Base-by-base conservation (phyloP, 1,284 basidiomycete genomes). In the Trametes hirsuta region DNA sequence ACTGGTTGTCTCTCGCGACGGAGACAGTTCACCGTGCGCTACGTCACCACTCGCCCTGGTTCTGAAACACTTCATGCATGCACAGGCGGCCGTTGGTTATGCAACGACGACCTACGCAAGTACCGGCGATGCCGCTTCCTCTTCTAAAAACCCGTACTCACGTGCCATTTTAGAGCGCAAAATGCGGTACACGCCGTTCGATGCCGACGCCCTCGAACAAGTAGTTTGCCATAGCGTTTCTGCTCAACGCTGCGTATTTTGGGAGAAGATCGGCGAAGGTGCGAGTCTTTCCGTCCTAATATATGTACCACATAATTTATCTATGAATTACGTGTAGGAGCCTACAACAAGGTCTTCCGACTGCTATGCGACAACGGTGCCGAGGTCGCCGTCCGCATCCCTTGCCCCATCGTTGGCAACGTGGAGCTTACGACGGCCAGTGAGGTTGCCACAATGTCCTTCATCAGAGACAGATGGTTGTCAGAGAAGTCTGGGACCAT, bases 391-490 rank as follows among this genome's bases (percentile, higher is more conserved):
- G 41, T 61, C 12, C 59, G 54, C 14, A 53, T 61, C 18, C 59
- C 59, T 6, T 57, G 30, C 21, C 54, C 59, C 6, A 37, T 40
- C 11, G 39, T 44, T 4, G 53, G 48, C 18, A 58, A 62, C 46
- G 49, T 55, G 12, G 56, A 47, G 45, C 53, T 24, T n/a, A 40
- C 47, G 4, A 40, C 48, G 40, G 56, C 56, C 18, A 62, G 61
- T 49, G 61, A 62, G 46, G 61, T 55, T 2, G 61, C 61, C 42
- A 58, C 61, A 5, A 55, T 59, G 52, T 47, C 35, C 25, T 59
- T 59, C 39, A 21, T 58, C 11, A 39, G 48, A 3, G 61, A 58
- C 42, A 42, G 56, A 41, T 59, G 39, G 37, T 21, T 30, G n/a
- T n/a, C 49, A 15, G 14, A 42, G 10, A 10, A 8, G n/a, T 15